Conservation (phyloP, 2,329 filamentous ascomycete genomes). For the Paramyrothecium sp. region DNA sequence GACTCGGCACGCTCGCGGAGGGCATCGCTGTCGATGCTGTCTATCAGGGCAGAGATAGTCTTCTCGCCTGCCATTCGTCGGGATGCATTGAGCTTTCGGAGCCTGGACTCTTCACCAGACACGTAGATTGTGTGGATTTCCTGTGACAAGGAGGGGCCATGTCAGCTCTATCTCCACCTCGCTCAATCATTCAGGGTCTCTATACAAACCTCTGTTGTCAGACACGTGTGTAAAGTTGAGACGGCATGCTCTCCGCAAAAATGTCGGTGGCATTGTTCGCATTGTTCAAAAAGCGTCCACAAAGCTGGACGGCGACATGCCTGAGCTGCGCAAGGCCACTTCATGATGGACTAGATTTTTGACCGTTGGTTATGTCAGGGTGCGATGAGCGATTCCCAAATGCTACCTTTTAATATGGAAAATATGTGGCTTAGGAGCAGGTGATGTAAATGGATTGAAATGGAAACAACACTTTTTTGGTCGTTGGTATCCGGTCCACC, state of each 20-base stretch:
- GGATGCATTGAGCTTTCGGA: conserved; percentile 12
- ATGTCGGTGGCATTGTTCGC: conserved; percentile 10
- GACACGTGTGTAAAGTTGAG: conserved; percentile 10
- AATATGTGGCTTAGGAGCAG: conserved; percentile 1
- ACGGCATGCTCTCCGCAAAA: conserved; percentile 11
- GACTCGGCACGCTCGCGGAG: conserved; percentile 10
- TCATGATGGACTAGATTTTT: background rate
- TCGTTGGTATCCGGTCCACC: background rate
- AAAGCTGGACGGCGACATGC: conserved; percentile 10
- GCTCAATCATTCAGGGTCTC: conserved; percentile 9
- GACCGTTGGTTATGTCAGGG: background rate
- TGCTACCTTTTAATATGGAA: background rate
- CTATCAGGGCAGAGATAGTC: conserved; percentile 12
- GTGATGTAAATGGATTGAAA: background rate
- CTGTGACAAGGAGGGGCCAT: conserved; percentile 7
- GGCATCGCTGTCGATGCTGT: conserved; percentile 11
- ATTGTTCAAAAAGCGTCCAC: conserved; percentile 10
- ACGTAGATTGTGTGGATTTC: conserved; percentile 8
- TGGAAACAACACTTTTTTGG: background rate
- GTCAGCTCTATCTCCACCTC: conserved; percentile 7
- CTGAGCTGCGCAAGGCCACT: conserved; percentile 8
- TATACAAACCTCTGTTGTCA: conserved; percentile 10
- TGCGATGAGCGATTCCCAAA: background rate
- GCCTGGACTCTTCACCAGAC: conserved; percentile 8
- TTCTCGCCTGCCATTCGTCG: conserved; percentile 12